Base-by-base conservation (phyloP, 441 rosid species). In the Gossypium laxum region DNA sequence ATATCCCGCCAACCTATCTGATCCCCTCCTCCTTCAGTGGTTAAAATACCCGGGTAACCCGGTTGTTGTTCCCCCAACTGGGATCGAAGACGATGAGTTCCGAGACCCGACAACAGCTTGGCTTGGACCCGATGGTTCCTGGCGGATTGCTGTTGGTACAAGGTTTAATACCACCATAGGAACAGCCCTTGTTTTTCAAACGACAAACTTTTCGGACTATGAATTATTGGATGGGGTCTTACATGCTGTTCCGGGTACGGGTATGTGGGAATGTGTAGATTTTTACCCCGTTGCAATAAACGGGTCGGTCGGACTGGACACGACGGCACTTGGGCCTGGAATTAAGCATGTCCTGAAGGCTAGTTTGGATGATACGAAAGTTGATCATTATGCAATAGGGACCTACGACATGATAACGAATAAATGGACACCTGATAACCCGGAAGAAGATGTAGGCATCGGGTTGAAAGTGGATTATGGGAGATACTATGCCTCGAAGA, bases 261-360 rank as follows among this genome's bases (percentile, higher is more conserved):
- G 97, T 15, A 89, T 89, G 97, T 91, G 96, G 97, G 97, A 91
- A 77, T 91, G 96, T 18, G 86, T 89, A 4, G 96, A 90, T 77
- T 86, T 91, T 66, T 91, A 87, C 78, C 97, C 97, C 0, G 85
- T 91, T 32, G 78, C 91, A 0, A 69, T 75, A 54, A 82, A 81
- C 79, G 85, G 89, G 54, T 70, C 82, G 2, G 19, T 18, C 0
- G 97, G 90, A 1, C 72, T 90, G 74, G 91, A 91, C 43, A 82
- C 90, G 0, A 88, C 97, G 0, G 89, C 56, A 0, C 32, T 41
- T 30, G 97, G 93, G 43, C 77, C 84, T 0, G 89, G 85, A 34
- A 80, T 77, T 5, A 91, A 85, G 77, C 91, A 91, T 21, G 89
- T 91, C 45, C 32, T 91, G 3, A 91, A 91, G 83, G 96, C 93